These are phyloP conservation scores for Fusarium nanum DNA, from an alignment of 2,329 filamentous ascomycete genomes.

Conservation along the genomic window DNA sequence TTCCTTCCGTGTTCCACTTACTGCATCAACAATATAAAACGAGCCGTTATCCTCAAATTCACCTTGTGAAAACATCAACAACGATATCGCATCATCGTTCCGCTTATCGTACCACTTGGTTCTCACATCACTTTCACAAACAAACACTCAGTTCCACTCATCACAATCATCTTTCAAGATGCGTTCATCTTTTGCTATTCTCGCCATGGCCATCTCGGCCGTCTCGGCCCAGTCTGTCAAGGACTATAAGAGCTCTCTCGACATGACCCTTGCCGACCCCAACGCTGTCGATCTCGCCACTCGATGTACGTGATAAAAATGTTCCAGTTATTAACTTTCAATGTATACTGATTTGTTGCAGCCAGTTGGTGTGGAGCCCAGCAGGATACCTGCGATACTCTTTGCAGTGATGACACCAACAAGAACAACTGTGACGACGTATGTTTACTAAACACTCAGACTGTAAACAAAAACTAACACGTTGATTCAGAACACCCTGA, in stretches of 20 bases:
- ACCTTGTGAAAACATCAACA: conserved; percentile 22
- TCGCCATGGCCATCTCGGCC: conserved; percentile 59
- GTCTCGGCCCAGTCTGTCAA: conserved; percentile 54
- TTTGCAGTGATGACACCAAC: conserved; percentile 57
- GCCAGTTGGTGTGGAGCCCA: conserved; percentile 65
- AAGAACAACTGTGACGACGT: conserved; percentile 62
- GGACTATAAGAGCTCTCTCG: conserved; percentile 58
- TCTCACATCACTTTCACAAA: conserved; percentile 18
- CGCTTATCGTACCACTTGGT: conserved; percentile 22
- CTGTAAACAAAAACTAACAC: conserved; percentile 10
- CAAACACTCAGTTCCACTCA: conserved; percentile 10
- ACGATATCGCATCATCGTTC: conserved; percentile 42
- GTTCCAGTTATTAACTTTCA: neutral
- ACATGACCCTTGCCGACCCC: conserved; percentile 58
- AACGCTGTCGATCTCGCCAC: conserved; percentile 47
- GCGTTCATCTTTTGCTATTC: conserved; percentile 55
- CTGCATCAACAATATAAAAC: conserved; percentile 32
- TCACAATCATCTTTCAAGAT: conserved; percentile 49
- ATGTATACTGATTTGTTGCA: conserved; percentile 45
- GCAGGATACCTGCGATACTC: conserved; percentile 60
- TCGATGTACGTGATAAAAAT: conserved; percentile 54
- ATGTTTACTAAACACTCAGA: conserved; percentile 40
- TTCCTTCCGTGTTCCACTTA: conserved; percentile 27
- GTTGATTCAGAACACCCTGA: conserved; percentile 54
- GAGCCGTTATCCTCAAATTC: neutral